Conservation (phyloP, 2,329 filamentous ascomycete genomes). For the Daldinia sp. region DNA sequence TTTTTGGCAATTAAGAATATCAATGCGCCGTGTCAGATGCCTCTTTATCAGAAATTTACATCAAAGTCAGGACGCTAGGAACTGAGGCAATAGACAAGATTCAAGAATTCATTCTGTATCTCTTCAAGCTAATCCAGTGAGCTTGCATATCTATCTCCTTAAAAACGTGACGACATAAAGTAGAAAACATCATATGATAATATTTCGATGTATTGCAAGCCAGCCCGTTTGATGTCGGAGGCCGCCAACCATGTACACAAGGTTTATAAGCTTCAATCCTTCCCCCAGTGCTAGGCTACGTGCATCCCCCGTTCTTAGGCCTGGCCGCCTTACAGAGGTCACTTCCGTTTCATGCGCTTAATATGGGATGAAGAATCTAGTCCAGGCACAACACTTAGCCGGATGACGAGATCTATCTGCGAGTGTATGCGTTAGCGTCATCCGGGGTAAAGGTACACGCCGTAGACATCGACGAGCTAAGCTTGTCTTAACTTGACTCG, state of each 20-base stretch:
- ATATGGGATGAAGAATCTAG: slow-evolving; percentile 8
- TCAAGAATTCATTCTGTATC: neutral
- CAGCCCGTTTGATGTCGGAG: slow-evolving; percentile 7
- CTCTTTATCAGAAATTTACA: neutral
- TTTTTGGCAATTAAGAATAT: slow-evolving; percentile 22
- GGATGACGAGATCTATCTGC: slow-evolving; percentile 2
- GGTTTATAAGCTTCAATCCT: slow-evolving; percentile 32
- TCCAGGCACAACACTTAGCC: slow-evolving; percentile 15
- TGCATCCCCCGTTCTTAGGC: slow-evolving; percentile 8
- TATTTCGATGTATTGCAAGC: neutral
- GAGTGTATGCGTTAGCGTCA: slow-evolving; percentile 13
- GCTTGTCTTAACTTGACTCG: neutral
- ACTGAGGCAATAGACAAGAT: neutral
- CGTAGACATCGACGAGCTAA: slow-evolving; percentile 7
- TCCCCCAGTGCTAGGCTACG: slow-evolving; percentile 1
- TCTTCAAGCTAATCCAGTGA: slow-evolving; percentile 5
- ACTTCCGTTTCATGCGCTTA: slow-evolving; percentile 29
- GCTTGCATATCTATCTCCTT: slow-evolving; percentile 1
- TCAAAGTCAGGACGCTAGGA: neutral
- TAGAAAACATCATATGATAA: slow-evolving; percentile 27
- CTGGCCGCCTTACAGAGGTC: slow-evolving; percentile 12
- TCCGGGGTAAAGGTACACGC: slow-evolving; percentile 16
- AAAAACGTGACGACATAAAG: slow-evolving; percentile 8
- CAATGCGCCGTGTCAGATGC: no score
- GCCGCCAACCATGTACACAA: slow-evolving; percentile 16